A percentile compares a stretch with the other conserved stretches of the same genome.
These are phyloP conservation scores for Sugiyamaella neomexicana DNA, from an alignment of 1,139 yeast genomes.

Conservation along the genomic window DNA sequence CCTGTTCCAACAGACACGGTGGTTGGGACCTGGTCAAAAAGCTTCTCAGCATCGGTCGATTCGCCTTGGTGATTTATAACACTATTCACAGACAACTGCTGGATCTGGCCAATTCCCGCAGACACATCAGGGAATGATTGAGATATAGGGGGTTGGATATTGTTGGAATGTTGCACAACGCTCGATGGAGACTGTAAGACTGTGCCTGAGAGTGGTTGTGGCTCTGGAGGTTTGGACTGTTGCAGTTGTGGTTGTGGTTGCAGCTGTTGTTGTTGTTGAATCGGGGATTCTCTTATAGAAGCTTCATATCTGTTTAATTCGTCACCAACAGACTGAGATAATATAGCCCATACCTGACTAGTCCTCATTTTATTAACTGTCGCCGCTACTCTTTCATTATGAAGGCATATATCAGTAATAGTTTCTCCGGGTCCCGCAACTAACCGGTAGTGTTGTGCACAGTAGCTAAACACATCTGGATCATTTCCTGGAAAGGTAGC, in stretches of 20 bases:
- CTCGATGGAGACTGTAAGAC: background rate
- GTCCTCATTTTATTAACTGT: conserved; percentile 55
- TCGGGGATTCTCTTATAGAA: background rate
- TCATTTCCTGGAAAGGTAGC: conserved; percentile 37
- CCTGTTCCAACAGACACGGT: conserved; percentile 7
- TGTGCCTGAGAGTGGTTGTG: background rate
- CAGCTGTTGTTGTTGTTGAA: background rate
- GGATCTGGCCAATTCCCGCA: background rate
- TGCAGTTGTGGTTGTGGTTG: background rate
- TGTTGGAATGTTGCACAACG: background rate
- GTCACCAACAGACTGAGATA: conserved; percentile 56
- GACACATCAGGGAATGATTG: conserved; percentile 1
- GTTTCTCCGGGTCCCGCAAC: conserved; percentile 51
- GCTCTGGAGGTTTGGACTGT: background rate
- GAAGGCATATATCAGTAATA: conserved; percentile 54
- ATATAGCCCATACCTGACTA: conserved; percentile 69
- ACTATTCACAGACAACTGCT: background rate
- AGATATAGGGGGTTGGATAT: background rate
- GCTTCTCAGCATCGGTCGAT: background rate
- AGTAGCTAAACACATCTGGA: conserved; percentile 31
- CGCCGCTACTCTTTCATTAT: conserved; percentile 61
- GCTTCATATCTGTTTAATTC: conserved; percentile 37
- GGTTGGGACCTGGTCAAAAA: conserved; percentile 6
- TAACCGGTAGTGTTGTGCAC: conserved; percentile 38
- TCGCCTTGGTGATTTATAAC: background rate